These are phyloP conservation scores for Lasiodiplodia citricola DNA, from an alignment of 2,329 filamentous ascomycete species.

Conservation along the genomic window DNA sequence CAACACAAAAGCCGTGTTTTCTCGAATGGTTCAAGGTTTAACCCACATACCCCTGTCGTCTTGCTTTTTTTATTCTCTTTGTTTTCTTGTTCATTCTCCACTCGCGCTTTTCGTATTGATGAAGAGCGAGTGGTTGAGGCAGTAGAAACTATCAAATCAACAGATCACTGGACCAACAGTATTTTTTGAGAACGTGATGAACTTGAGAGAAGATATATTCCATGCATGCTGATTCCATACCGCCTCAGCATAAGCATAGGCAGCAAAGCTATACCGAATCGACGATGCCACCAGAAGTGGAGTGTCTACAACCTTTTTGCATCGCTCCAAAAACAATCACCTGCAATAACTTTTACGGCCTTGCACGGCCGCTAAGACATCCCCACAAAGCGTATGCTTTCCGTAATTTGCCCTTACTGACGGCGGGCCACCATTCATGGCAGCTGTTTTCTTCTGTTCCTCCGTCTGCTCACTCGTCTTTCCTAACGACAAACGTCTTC, in stretches of 20 bases:
- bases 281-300: background rate
- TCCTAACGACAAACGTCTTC: background rate
- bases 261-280: background rate
- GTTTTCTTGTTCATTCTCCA: background rate
- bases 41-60: constrained; percentile 18
- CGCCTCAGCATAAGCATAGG: background rate
- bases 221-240: background rate
- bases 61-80: background rate
- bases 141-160: constrained; percentile 3
- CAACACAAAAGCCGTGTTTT: background rate
- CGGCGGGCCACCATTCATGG: background rate
- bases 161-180: too few relatives aligned
- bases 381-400: background rate
- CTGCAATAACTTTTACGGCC: background rate
- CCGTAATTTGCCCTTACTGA: background rate
- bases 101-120: background rate
- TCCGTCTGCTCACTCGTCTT: background rate
- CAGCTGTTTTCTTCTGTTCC: background rate
- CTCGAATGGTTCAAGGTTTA: background rate
- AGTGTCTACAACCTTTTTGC: background rate
- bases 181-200: background rate
- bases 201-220: background rate
- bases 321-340: background rate
- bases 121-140: background rate
- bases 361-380: background rate